These are phyloP conservation scores for Gastrodia elata DNA, from an alignment of 106 monocot genomes.

Conservation along the genomic window DNA sequence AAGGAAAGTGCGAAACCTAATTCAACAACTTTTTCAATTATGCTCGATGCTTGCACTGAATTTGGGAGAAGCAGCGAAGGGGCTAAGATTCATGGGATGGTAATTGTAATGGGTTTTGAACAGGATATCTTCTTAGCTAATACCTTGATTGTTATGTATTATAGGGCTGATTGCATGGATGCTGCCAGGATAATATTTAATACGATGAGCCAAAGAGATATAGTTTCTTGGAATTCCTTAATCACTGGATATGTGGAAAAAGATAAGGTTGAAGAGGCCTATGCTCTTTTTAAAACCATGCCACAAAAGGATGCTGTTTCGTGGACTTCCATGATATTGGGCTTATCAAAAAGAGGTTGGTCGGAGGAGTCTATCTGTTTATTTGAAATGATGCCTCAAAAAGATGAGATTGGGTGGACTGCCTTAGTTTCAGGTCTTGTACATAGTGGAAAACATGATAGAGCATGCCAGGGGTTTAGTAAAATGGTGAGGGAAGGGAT, in stretches of 20 bases:
- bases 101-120: slow-evolving; percentile 26
- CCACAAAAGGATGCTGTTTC: slow-evolving; percentile 53
- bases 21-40: slow-evolving; percentile 34
- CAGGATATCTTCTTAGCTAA: slow-evolving; percentile 34
- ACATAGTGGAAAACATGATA: slow-evolving; percentile 24
- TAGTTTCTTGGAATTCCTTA: slow-evolving; percentile 59
- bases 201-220: slow-evolving; percentile 34
- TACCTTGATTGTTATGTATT: slow-evolving; percentile 48
- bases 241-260: slow-evolving; percentile 22
- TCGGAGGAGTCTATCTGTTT: slow-evolving; percentile 23
- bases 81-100: slow-evolving; percentile 39
- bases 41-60: slow-evolving; percentile 38
- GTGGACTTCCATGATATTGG: slow-evolving; percentile 54
- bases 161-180: slow-evolving; percentile 18
- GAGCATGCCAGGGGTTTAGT: slow-evolving; percentile 37
- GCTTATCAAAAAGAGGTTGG: slow-evolving; percentile 40
- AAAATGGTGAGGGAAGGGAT: slow-evolving; percentile 36
- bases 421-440: slow-evolving; percentile 40
- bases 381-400: slow-evolving; percentile 48
- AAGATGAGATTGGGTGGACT: slow-evolving; percentile 60
- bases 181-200: slow-evolving; percentile 33
- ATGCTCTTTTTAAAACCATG: slow-evolving; percentile 30
- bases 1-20: slow-evolving; percentile 30
- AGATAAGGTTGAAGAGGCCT: slow-evolving; percentile 34
- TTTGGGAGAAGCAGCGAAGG: slow-evolving; percentile 23